phyloP scores from a whole-genome alignment of 139 green algal genomes.

The Coccomyxa sp. region DNA sequence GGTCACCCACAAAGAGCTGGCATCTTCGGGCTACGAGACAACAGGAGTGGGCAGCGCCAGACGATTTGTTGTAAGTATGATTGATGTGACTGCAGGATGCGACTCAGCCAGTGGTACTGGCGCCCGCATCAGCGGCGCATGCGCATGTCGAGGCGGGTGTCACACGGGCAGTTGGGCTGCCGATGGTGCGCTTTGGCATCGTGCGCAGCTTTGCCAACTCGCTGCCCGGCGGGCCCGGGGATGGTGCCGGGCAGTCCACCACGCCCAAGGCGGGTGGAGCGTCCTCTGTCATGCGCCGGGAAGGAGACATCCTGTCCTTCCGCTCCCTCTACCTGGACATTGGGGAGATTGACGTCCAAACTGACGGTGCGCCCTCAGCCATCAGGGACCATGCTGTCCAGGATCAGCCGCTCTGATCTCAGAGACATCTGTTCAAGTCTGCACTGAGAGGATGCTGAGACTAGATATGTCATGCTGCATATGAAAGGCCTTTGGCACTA shows the following conservation, averaged over 20 bases:
- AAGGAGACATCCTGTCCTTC: conserved; percentile 67
- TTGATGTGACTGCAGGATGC: conserved; percentile 35
- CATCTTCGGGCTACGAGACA: too few relatives aligned
- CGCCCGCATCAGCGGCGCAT: conserved; percentile 33
- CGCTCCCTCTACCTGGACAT: conserved; percentile 55
- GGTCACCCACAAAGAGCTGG: too few relatives aligned
- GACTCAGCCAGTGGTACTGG: conserved; percentile 73
- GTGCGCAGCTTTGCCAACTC: conserved; percentile 36
- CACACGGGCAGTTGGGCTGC: conserved; percentile 10
- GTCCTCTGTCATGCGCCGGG: background rate
- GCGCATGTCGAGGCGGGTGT: conserved; percentile 15
- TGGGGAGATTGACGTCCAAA: conserved; percentile 29
- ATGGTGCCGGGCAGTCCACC: background rate
- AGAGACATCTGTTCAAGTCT: background rate
- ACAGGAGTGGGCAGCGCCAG: too few relatives aligned
- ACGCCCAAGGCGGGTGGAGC: background rate
- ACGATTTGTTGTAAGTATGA: background rate
- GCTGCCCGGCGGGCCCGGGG: background rate
- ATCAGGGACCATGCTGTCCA: background rate
- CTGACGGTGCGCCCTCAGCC: background rate
- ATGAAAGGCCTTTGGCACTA: too few relatives aligned
- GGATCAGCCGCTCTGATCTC: background rate
- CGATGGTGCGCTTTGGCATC: conserved; percentile 43
- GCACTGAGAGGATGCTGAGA: background rate
- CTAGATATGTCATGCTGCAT: too few relatives aligned